phyloP scores from a whole-genome alignment of 495 filamentous ascomycete species.

The Corynascus novoguineensis region DNA sequence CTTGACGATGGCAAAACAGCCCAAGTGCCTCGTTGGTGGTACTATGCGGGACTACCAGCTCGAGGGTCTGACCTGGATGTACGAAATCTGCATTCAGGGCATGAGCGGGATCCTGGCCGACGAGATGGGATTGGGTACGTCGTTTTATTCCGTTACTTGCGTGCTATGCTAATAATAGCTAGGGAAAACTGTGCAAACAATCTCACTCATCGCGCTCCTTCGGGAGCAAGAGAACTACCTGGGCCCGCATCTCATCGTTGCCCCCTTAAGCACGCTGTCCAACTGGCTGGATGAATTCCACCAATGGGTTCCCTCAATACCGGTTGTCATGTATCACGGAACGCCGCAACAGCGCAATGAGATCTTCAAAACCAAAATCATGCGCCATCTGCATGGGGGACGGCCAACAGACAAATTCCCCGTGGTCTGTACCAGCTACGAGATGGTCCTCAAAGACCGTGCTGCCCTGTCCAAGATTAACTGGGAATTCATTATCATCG shows the following conservation, averaged over 20 bases:
- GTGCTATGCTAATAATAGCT: not conserved
- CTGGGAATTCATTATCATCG: constrained; percentile 97
- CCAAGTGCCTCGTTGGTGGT: constrained; percentile 75
- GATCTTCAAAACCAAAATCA: constrained; percentile 61
- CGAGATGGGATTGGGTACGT: constrained; percentile 84
- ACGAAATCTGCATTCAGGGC: constrained; percentile 72
- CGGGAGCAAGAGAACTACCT: constrained; percentile 74
- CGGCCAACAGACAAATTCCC: constrained; percentile 63
- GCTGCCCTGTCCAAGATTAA: constrained; percentile 72
- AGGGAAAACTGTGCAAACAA: constrained; percentile 88
- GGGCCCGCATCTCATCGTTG: constrained; percentile 85
- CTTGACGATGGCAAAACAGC: constrained; percentile 75
- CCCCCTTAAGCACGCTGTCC: constrained; percentile 82
- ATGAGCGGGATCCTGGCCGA: constrained; percentile 93
- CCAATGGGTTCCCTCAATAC: constrained; percentile 81
- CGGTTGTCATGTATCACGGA: constrained; percentile 86
- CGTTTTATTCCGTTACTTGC: not conserved
- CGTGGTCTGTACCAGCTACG: constrained; percentile 87
- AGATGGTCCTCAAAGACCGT: constrained; percentile 89
- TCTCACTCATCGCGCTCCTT: constrained; percentile 81
- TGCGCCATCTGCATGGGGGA: constrained; percentile 46
- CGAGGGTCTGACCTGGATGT: constrained; percentile 92
- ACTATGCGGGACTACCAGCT: constrained; percentile 92
- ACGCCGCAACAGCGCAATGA: constrained; percentile 63
- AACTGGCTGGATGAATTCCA: constrained; percentile 97